These are phyloP conservation scores for Achlya hypogyna DNA, from an alignment of 352 stramenopile species.

Conservation along the genomic window DNA sequence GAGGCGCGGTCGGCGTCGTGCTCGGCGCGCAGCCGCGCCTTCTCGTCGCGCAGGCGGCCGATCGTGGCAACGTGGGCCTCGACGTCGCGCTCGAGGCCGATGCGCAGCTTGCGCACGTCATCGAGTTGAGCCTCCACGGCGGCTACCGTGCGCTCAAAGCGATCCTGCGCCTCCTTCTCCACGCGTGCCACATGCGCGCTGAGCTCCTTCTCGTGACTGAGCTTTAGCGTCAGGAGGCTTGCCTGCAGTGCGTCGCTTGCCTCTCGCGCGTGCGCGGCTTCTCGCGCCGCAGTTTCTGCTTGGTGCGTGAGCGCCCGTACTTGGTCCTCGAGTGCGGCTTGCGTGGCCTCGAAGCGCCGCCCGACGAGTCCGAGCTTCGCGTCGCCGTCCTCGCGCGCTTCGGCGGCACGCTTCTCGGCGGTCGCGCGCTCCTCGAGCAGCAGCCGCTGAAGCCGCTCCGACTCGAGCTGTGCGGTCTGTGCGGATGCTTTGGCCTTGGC, in stretches of 20 bases:
- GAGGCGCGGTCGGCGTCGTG: slow-evolving; percentile 21
- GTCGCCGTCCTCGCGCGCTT: neutral
- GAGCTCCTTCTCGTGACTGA: slow-evolving; percentile 45
- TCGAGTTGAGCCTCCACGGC: slow-evolving; percentile 52
- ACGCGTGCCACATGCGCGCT: slow-evolving; percentile 41
- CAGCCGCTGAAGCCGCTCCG: neutral
- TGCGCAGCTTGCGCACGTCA: slow-evolving; percentile 49
- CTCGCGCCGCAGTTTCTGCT: slow-evolving; percentile 24
- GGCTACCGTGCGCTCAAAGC: slow-evolving; percentile 42
- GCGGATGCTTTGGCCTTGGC: slow-evolving; percentile 32
- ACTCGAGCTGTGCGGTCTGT: slow-evolving; percentile 33
- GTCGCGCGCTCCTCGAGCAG: neutral
- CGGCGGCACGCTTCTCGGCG: neutral
- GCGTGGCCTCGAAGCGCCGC: neutral
- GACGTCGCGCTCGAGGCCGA: slow-evolving; percentile 52
- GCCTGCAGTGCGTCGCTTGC: slow-evolving; percentile 40
- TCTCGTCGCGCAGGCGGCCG: slow-evolving; percentile 46
- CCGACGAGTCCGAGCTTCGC: neutral
- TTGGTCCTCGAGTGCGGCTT: slow-evolving; percentile 23
- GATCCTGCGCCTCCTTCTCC: slow-evolving; percentile 42
- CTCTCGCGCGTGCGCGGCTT: slow-evolving; percentile 32
- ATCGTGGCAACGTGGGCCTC: slow-evolving; percentile 51
- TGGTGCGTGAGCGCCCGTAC: slow-evolving; percentile 34
- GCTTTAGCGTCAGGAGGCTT: slow-evolving; percentile 37
- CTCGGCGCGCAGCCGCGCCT: slow-evolving; percentile 30